Conservation (phyloP, 2,329 filamentous ascomycete species). For the Zasmidium angulare region DNA sequence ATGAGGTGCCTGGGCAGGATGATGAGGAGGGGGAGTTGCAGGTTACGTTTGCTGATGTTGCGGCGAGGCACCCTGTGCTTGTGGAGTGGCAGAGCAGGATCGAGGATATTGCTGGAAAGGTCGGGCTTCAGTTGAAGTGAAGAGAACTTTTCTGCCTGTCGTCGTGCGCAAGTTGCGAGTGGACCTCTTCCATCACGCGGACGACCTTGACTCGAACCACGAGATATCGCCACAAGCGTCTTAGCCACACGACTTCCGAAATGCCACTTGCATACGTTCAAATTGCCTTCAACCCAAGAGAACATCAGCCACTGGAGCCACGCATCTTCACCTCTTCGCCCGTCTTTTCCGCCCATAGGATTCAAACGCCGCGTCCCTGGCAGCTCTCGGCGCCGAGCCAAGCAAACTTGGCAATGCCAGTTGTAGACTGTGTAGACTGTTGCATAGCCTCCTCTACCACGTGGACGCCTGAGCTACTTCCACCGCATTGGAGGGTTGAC, state of each 20-base stretch:
- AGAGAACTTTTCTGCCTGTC: background rate
- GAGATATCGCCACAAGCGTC: too few species aligned
- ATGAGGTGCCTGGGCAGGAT: slow-evolving; percentile 44
- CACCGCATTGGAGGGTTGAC: too few species aligned
- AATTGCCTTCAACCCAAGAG: too few species aligned
- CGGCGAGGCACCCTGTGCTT: slow-evolving; percentile 66
- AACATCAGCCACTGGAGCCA: background rate
- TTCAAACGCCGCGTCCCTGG: too few species aligned
- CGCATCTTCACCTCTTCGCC: background rate
- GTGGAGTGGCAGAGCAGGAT: slow-evolving; percentile 56
- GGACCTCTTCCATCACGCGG: too few species aligned
- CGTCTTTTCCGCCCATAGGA: background rate
- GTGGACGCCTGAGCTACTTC: too few species aligned
- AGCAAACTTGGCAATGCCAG: background rate
- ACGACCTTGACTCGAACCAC: too few species aligned
- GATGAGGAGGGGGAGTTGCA: slow-evolving; percentile 32
- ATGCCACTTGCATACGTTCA: background rate
- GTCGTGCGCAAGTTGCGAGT: too few species aligned
- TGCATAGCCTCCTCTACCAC: background rate
- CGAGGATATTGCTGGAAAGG: slow-evolving; percentile 6
- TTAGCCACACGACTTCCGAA: too few species aligned
- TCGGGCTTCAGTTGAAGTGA: slow-evolving; percentile 5
- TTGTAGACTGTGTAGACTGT: background rate
- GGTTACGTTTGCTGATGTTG: slow-evolving; percentile 62
- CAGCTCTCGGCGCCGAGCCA: background rate